A percentile compares a stretch with the other conserved stretches of the same genome.
phyloP scores from a whole-genome alignment of 129 eudicot species.

The Glebionis coronaria region DNA sequence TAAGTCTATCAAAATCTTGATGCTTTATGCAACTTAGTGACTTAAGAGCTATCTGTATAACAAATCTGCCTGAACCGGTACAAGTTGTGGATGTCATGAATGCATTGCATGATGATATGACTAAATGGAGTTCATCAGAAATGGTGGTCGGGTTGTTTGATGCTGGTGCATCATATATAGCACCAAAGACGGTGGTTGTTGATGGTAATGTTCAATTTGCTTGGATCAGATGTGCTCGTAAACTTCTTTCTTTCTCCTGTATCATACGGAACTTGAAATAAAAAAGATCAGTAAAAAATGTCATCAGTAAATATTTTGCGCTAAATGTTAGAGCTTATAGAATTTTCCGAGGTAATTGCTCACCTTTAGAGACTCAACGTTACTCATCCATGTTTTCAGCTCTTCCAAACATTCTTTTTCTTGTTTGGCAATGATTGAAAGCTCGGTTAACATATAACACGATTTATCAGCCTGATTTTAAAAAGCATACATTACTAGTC shows the following conservation, averaged over 20 bases:
- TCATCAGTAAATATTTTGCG: neutral
- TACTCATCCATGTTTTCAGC: conserved; percentile 33
- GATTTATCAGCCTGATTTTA: conserved; percentile 46
- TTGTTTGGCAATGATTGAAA: conserved; percentile 37
- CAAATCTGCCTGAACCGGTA: neutral
- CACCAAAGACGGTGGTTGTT: neutral
- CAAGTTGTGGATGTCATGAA: neutral
- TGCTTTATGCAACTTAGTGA: neutral
- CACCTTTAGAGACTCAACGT: conserved; percentile 43
- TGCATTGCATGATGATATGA: neutral
- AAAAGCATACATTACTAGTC: neutral
- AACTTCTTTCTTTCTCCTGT: conserved; percentile 48
- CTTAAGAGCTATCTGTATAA: neutral
- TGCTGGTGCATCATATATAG: neutral
- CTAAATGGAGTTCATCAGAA: neutral
- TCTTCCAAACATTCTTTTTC: conserved; percentile 45
- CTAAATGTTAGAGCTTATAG: neutral
- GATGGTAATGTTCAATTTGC: neutral
- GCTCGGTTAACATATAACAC: conserved; percentile 51
- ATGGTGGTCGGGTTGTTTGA: neutral
- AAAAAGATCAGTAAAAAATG: neutral
- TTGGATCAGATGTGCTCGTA: conserved; percentile 40
- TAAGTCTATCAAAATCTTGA: neutral
- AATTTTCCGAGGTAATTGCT: neutral
- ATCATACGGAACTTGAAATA: conserved; percentile 12